Conservation (phyloP, 257 asterid species). For the Penstemon barbatus region DNA sequence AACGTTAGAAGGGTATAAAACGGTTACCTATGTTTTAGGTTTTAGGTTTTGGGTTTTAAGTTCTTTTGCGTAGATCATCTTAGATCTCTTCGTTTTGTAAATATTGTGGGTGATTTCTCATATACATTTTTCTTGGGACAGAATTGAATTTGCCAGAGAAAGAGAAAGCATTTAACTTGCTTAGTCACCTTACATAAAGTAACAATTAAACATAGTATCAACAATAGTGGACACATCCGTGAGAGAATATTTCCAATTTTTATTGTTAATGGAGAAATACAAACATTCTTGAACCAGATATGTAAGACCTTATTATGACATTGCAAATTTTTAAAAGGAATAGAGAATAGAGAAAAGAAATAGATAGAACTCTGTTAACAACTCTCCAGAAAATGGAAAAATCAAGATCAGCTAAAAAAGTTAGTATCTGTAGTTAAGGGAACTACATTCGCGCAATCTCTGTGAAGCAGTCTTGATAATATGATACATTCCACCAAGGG, state of each 20-base stretch:
- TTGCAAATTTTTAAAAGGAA: slow-evolving; percentile 7
- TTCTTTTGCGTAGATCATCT: no score
- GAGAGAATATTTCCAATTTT: neutral
- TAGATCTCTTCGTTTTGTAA: no score
- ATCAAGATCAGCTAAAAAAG: neutral
- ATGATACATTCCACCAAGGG: slow-evolving; percentile 4
- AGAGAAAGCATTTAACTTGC: slow-evolving; percentile 2
- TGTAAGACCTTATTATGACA: slow-evolving; percentile 18
- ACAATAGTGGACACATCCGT: neutral
- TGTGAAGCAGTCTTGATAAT: slow-evolving; percentile 9
- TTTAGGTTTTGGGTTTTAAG: no score
- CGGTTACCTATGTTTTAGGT: no score
- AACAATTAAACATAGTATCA: slow-evolving; percentile 9
- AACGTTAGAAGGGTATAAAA: no score
- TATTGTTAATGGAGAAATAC: slow-evolving; percentile 8
- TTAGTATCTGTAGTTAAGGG: no score
- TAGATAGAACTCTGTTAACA: neutral
- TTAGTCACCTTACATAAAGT: slow-evolving; percentile 8
- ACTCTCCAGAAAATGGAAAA: slow-evolving; percentile 18
- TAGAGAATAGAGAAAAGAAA: neutral
- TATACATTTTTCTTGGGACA: neutral
- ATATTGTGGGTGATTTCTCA: neutral
- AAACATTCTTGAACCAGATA: slow-evolving; percentile 12
- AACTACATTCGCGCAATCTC: slow-evolving; percentile 3
- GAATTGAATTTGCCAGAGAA: neutral